A percentile compares a stretch with the other conserved stretches of the same genome.
Conservation (phyloP, 805 yeast genomes). For the Myxozyma lipomycoides region DNA sequence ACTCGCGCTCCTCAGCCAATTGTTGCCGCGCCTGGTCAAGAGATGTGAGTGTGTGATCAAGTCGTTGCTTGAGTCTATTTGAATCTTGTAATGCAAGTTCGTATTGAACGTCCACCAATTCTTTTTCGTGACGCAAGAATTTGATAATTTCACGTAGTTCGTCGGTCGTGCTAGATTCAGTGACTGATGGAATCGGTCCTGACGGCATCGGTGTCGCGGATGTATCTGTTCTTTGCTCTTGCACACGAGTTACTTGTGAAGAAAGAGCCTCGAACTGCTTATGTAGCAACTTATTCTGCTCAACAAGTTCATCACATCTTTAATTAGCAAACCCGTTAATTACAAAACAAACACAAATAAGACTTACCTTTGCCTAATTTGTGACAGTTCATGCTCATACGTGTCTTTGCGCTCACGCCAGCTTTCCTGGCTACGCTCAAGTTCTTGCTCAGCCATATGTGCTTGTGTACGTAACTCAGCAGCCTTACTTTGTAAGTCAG, state of each 20-base stretch:
- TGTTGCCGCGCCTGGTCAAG: conserved; percentile 52
- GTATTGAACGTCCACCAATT: conserved; percentile 58
- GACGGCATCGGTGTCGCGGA: conserved; percentile 1
- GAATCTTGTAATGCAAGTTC: conserved; percentile 53
- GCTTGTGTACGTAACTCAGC: conserved; percentile 34
- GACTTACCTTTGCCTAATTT: conserved; percentile 40
- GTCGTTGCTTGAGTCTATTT: conserved; percentile 48
- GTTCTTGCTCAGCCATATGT: conserved; percentile 35
- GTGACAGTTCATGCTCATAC: conserved; percentile 48
- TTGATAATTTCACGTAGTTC: conserved; percentile 51
- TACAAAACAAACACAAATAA: not conserved
- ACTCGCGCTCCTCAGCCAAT: conserved; percentile 38
- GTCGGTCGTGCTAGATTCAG: conserved; percentile 23
- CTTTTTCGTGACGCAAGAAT: conserved; percentile 71
- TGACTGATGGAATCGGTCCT: not conserved
- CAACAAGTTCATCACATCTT: conserved; percentile 49
- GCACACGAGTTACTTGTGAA: conserved; percentile 23
- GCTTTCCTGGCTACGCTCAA: conserved; percentile 42
- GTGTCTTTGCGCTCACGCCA: conserved; percentile 46
- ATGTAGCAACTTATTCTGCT: conserved; percentile 65
- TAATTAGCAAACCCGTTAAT: not conserved
- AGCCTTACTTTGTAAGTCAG: conserved; percentile 34
- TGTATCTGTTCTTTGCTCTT: conserved; percentile 1
- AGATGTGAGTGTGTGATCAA: conserved; percentile 48
- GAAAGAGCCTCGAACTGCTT: conserved; percentile 56